Percentiles rank a stretch among this genome's conserved stretches.
phyloP scores from a whole-genome alignment of 2,329 filamentous ascomycete species.

The Acrocalymma vagum region DNA sequence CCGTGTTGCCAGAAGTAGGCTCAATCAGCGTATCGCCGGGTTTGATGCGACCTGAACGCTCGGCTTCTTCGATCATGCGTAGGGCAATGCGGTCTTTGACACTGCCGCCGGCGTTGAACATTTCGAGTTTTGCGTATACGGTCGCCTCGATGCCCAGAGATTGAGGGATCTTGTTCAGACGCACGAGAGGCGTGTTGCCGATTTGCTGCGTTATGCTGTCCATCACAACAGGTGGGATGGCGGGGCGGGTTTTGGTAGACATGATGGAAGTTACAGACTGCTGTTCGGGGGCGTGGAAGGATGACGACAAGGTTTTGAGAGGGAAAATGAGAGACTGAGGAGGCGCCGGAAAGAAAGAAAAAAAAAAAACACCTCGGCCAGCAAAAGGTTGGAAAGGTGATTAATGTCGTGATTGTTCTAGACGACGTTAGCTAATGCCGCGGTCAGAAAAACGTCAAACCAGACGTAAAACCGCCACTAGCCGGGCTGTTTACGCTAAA shows the following conservation, averaged over 20 bases:
- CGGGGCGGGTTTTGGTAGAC: conserved; percentile 59
- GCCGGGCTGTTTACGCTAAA: no score
- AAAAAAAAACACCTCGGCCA: no score
- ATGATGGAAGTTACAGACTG: conserved; percentile 37
- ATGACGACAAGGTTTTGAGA: neutral
- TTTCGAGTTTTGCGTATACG: conserved; percentile 90
- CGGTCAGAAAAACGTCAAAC: no score
- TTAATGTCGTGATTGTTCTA: no score
- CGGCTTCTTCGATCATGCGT: conserved; percentile 96
- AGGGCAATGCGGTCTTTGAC: conserved; percentile 96
- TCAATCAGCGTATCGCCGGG: conserved; percentile 97
- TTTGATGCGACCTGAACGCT: conserved; percentile 91
- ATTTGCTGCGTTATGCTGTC: conserved; percentile 85
- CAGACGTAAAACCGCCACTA: no score
- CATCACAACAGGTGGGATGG: conserved; percentile 64
- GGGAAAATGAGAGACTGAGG: conserved; percentile 1
- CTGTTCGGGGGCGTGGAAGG: conserved; percentile 2
- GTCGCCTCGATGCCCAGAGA: conserved; percentile 88
- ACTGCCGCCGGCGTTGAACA: conserved; percentile 92
- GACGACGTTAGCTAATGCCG: no score
- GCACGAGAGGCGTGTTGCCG: conserved; percentile 94
- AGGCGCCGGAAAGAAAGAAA: conserved; percentile 4
- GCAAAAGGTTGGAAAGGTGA: no score
- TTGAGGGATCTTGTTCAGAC: conserved; percentile 90
- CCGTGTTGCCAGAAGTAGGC: conserved; percentile 97